Percentiles rank a stretch among this genome's conserved stretches.
Conservation (phyloP, 208 protist genomes). For the Crithidia mellificae region DNA sequence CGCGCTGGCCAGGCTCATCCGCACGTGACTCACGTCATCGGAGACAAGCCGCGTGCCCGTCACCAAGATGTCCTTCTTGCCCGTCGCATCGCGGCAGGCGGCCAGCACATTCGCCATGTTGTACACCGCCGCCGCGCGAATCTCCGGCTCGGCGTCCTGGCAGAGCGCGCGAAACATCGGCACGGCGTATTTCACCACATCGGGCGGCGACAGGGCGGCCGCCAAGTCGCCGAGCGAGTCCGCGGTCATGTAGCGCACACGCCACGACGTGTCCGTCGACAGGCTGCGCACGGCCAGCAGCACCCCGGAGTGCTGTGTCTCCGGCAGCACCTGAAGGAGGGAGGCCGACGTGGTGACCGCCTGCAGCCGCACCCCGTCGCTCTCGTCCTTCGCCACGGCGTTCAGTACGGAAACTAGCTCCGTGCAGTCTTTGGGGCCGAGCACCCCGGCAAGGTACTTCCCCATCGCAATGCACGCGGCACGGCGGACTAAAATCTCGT, state of each 20-base stretch:
- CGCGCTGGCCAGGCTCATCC: slow-evolving; percentile 84
- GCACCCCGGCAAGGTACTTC: slow-evolving; percentile 64
- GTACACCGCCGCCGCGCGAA: slow-evolving; percentile 83
- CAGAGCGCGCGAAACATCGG: slow-evolving; percentile 76
- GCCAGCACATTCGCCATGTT: slow-evolving; percentile 76
- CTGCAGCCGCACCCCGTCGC: slow-evolving; percentile 97
- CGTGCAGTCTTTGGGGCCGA: slow-evolving; percentile 57
- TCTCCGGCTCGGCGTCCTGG: slow-evolving; percentile 84
- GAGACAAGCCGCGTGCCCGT: slow-evolving; percentile 71
- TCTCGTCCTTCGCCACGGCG: slow-evolving; percentile 91
- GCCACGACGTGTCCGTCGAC: slow-evolving; percentile 95
- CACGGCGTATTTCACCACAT: slow-evolving; percentile 66
- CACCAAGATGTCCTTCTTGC: slow-evolving; percentile 73
- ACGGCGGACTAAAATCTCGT: slow-evolving; percentile 98
- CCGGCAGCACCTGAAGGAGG: slow-evolving; percentile 83
- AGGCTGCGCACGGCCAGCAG: slow-evolving; percentile 77
- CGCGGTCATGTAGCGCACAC: slow-evolving; percentile 98
- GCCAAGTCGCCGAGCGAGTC: slow-evolving; percentile 91
- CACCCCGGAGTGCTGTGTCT: slow-evolving; percentile 82
- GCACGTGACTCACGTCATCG: slow-evolving; percentile 77
- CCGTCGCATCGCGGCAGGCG: slow-evolving; percentile 53
- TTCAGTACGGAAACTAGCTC: slow-evolving; percentile 93
- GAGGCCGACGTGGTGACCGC: slow-evolving; percentile 91
- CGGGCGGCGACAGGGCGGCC: slow-evolving; percentile 50
- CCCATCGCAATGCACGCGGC: slow-evolving; percentile 93